Base-by-base conservation (phyloP, 2,329 filamentous ascomycete species). In the Aaosphaeria arxii region DNA sequence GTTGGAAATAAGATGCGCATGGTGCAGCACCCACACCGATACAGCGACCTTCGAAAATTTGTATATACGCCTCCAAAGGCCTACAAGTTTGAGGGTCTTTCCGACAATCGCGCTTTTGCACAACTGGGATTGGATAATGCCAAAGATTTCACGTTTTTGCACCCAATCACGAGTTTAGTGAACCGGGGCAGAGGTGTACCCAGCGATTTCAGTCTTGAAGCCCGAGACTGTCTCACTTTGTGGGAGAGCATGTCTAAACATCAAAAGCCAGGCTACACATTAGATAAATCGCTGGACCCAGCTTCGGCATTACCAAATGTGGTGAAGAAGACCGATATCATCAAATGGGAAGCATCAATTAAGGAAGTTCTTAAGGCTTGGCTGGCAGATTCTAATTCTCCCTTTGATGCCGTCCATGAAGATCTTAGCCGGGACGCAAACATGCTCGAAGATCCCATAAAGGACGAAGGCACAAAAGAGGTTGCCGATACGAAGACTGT, bases 21-120 rank as follows among this genome's bases (percentile, higher is more conserved):
- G 78, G 81, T 91, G 9, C 74, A 84, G 40, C 86, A 91, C 58
- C 73, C 74, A 1, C 79, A 84, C 33, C 77, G 88, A 42, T 91
- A 91, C 67, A 91, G 86, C 0, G 88, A 92, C 62, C 71, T 92
- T 1, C 77, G 87, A n/a, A 90, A 90, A 58, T 91, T 88, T 56
- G 67, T 83, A 33, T 90, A 88, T 63, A 66, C 74, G 0, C 77
- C 83, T 2, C 77, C 77, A 0, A 61, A 69, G 36, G 48, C 57
- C 1, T 78, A 78, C 43, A 48, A 62, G 0, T 87, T 87, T 56
- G 59, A 75, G 7, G 82, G 80, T 0, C 65, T 88, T 1, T 47
- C 63, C 0, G 56, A 64, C 3, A 54, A 59, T 13, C 58, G 61
- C 4, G 57, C 56, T 1, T 64, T 72, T 42, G 61, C 62, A 5